Percentiles rank a stretch among this genome's conserved stretches.
phyloP scores from a whole-genome alignment of 768 basidiomycete genomes.

The Lactarius akahatsu region DNA sequence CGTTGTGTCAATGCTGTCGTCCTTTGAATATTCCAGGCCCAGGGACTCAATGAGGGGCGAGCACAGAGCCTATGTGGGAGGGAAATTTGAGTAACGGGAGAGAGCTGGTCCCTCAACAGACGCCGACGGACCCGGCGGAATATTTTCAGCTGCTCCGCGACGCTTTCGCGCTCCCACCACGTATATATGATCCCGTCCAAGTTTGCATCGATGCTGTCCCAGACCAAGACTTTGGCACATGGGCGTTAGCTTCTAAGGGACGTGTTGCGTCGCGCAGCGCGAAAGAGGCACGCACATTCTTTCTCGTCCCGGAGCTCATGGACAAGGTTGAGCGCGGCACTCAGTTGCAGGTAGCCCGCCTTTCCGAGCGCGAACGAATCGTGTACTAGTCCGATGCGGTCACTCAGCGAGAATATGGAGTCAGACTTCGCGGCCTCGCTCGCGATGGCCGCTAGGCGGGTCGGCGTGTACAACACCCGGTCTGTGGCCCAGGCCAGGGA shows the following conservation, averaged over 20 bases:
- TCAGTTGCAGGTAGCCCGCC: slow-evolving; percentile 78
- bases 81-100: background rate
- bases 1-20: slow-evolving; percentile 65
- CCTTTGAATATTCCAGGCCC: slow-evolving; percentile 69
- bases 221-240: slow-evolving; percentile 64
- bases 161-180: slow-evolving; percentile 81
- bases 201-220: slow-evolving; percentile 64
- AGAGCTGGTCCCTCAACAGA: background rate
- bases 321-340: slow-evolving; percentile 73
- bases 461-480: slow-evolving; percentile 83
- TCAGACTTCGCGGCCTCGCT: slow-evolving; percentile 68
- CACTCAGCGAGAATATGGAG: slow-evolving; percentile 72
- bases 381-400: slow-evolving; percentile 87
- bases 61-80: slow-evolving; percentile 52
- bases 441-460: slow-evolving; percentile 75
- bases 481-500: slow-evolving; percentile 44
- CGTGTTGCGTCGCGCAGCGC: background rate
- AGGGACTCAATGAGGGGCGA: slow-evolving; percentile 74
- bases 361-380: slow-evolving; percentile 80
- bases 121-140: slow-evolving; percentile 53
- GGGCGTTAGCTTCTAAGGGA: slow-evolving; percentile 10
- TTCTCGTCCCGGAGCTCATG: slow-evolving; percentile 68
- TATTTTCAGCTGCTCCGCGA: slow-evolving; percentile 53
- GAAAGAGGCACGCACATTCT: slow-evolving; percentile 54
- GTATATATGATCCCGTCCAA: slow-evolving; percentile 55